Conservation (phyloP, 139 green algal genomes). For the Coccomyxa sp. region DNA sequence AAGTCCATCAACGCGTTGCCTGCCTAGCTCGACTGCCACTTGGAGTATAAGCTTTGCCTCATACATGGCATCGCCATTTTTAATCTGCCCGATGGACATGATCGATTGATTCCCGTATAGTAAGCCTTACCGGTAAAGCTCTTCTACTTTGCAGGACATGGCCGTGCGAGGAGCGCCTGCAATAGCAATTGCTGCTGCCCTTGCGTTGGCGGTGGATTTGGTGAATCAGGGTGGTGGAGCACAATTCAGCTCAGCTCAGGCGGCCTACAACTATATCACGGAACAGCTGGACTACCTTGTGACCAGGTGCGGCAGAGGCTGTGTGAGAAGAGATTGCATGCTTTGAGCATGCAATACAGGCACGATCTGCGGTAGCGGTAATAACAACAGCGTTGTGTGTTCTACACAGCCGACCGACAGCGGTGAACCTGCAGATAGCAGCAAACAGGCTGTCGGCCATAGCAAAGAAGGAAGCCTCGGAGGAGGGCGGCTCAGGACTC, state of each 20-base stretch:
- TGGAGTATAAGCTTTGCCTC: too few relatives aligned
- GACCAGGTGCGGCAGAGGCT: slow-evolving; percentile 50
- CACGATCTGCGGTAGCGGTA: background rate
- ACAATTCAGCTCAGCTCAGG: slow-evolving; percentile 38
- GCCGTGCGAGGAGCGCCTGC: slow-evolving; percentile 89
- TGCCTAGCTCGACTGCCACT: too few relatives aligned
- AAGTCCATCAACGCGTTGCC: too few relatives aligned
- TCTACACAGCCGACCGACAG: slow-evolving; percentile 79
- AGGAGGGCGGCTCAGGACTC: slow-evolving; percentile 27
- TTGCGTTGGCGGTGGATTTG: slow-evolving; percentile 70
- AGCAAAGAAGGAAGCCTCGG: slow-evolving; percentile 25
- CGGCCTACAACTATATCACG: slow-evolving; percentile 30
- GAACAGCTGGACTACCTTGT: slow-evolving; percentile 70
- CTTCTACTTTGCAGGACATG: slow-evolving; percentile 66
- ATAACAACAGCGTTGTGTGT: background rate
- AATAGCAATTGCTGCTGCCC: slow-evolving; percentile 84
- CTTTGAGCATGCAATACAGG: background rate
- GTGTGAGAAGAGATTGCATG: too few relatives aligned
- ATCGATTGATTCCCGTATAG: too few relatives aligned
- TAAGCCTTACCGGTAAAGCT: too few relatives aligned
- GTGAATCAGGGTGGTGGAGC: slow-evolving; percentile 21
- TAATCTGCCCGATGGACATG: too few relatives aligned
- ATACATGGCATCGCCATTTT: too few relatives aligned
- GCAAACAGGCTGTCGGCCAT: slow-evolving; percentile 52
- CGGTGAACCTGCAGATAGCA: slow-evolving; percentile 89